These are phyloP conservation scores for Aurantiochytrium sp. DNA, from an alignment of 108 stramenopile species.

Conservation along the genomic window DNA sequence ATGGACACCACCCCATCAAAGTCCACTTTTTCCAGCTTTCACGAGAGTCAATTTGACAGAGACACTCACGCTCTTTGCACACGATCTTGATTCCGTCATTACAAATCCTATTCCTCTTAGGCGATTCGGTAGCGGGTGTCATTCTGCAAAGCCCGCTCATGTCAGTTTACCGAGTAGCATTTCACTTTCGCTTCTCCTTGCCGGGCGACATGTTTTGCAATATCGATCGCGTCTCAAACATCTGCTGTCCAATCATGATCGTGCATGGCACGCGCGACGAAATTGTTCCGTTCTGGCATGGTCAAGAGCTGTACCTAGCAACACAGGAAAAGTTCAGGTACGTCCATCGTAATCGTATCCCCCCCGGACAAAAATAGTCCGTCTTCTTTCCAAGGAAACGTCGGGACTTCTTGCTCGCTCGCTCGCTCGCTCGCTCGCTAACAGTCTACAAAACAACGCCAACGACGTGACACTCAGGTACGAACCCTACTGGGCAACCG, in stretches of 20 bases:
- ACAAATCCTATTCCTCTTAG: conserved; percentile 16
- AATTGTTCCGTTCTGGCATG: conserved; percentile 88
- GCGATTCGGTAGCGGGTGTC: conserved; percentile 68
- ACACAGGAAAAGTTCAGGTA: conserved; percentile 67
- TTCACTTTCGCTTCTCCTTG: conserved; percentile 79
- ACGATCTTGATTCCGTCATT: neutral
- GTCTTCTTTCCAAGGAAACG: neutral
- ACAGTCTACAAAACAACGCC: too few species aligned
- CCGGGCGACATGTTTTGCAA: conserved; percentile 85
- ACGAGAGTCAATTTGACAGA: too few species aligned
- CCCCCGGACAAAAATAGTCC: neutral
- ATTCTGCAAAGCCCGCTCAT: conserved; percentile 71
- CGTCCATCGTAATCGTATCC: neutral
- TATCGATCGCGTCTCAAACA: conserved; percentile 68
- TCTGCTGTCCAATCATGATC: conserved; percentile 80
- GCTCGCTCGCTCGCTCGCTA: too few species aligned
- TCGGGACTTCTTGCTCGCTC: too few species aligned
- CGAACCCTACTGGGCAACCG: conserved; percentile 82
- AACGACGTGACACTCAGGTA: conserved; percentile 8
- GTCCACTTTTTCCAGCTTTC: too few species aligned
- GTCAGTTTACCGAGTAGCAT: conserved; percentile 75
- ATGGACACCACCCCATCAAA: too few species aligned
- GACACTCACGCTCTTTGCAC: too few species aligned
- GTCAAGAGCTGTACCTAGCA: conserved; percentile 80
- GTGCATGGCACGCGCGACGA: conserved; percentile 87